Evolutionary conservation across 306 rosid genomes (phyloP), one percentile per base, ranked within the genome.

Genomic region (Amphicarpaea edgeworthii): DNA sequence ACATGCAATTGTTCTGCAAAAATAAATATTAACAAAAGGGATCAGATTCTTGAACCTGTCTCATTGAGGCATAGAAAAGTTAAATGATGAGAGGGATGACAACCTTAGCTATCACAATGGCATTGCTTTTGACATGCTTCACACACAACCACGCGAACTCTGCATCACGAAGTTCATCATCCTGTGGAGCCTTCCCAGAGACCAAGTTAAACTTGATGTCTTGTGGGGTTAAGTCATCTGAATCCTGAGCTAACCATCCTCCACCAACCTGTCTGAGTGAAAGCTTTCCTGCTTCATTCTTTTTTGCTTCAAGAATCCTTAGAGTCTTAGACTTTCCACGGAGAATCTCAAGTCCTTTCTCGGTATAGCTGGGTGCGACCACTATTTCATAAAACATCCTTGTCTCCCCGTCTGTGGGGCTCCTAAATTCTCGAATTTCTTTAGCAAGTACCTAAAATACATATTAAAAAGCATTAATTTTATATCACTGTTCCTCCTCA

Each of bases 321-420:
- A 95, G 78, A 7, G 87, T 87, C 85, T 90, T 92, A 0, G 98
- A 95, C 82, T 95, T 92, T 79, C 93, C 96, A 1, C 92, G 72
- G 20, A 95, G 96, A 76, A 92, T 83, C 73, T 90, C 97, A 53
- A 95, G 98, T 77, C 98, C 97, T 49, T 88, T 89, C 82, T 87
- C 79, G 42, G 98, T 69, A 64, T 95, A 95, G 83, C 85, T 79
- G 15, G 98, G 98, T 5, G 98, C 98, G 84, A 95, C 97, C 40
- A 95, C 97, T 77, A 95, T 92, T 89, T 95, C 98, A 70, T 95
- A 94, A 80, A 92, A 95, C 98, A 95, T 95, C 75, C 97, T 86
- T 32, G 96, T 92, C 83, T 95, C 96, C 8, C 96, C 93, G 72
- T 92, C 97, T 20, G 88, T 86, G 8, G 98, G 98, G 82, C 97